A percentile compares a stretch with the other conserved stretches of the same genome.
Evolutionary conservation across 441 rosid species (phyloP).

Genomic region (Gossypium aridum): DNA sequence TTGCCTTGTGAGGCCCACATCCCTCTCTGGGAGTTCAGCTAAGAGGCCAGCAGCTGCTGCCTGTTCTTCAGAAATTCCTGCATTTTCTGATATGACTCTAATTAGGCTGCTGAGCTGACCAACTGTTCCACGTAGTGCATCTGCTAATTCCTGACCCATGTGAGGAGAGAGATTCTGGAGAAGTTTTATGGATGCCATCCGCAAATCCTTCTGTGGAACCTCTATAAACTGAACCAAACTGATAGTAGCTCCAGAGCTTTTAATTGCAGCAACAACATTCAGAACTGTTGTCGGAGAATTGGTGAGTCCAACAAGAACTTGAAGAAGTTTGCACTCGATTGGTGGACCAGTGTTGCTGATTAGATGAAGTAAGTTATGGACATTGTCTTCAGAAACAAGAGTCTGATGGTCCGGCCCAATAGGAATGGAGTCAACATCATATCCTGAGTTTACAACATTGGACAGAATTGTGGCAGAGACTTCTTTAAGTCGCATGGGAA

Average conservation of each 20-base stretch:
- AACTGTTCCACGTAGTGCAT: constrained; percentile 63
- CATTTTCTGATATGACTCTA: constrained; percentile 63
- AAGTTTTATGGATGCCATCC: constrained; percentile 80
- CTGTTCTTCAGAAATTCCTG: constrained; percentile 78
- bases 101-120: constrained; percentile 84
- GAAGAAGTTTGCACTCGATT: constrained; percentile 90
- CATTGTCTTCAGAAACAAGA: constrained; percentile 74
- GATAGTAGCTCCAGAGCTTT: constrained; percentile 79
- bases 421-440: constrained; percentile 53
- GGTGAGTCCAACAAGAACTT: constrained; percentile 93
- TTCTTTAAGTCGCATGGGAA: constrained; percentile 85
- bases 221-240: constrained; percentile 97
- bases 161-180: constrained; percentile 76
- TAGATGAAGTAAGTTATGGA: constrained; percentile 72
- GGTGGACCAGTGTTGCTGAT: constrained; percentile 97
- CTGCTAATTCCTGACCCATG: constrained; percentile 84
- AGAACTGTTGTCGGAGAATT: constrained; percentile 48
- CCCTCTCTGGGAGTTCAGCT: constrained; percentile 89
- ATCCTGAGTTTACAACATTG: constrained; percentile 73
- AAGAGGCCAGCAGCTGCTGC: constrained; percentile 85
- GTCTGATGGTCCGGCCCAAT: constrained; percentile 71
- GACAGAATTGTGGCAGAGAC: constrained; percentile 91
- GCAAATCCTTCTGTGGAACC: constrained; percentile 76
- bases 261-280: constrained; percentile 75
- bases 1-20: constrained; percentile 77